Evolutionary conservation across 2,329 filamentous ascomycete species (phyloP), one percentile per base, ranked within the genome.

Genomic region (Mollisia scopiformis): DNA sequence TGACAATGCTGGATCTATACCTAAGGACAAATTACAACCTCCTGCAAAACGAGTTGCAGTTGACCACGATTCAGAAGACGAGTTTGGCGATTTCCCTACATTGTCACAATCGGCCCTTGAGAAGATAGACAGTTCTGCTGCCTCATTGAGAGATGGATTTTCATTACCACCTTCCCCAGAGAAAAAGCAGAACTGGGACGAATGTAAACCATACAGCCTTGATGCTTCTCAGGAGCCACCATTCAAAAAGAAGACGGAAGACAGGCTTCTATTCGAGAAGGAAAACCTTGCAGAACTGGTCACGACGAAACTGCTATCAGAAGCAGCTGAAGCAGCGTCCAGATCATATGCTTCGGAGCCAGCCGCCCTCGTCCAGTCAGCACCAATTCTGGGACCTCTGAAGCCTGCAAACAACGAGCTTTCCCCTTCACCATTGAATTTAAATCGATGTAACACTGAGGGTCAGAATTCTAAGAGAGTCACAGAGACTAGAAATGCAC

Each of bases 51-150:
- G 58, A 28, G 31, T 55, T 49, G 53, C 53, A 3, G 30, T 30
- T 7, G 59, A 60, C 10, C 55, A 63, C 5, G 65, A 67, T 3
- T 72, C 70, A 10, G 71, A 73, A 4, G 68, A 74, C 54, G 72
- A 74, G 50, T 74, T 72, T 63, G 72, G 71, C 28, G 70, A 68
- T 1, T 74, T 74, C 58, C 71, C 71, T 3, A 66, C 66, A 6
- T 49, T 72, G 8, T 72, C 72, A n/a, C 67, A 72, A 41, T 60
- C 61, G 8, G 68, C 71, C 27, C 62, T 71, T 3, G 66, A 70
- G 30, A 60, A 62, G 27, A 58, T 67, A 23, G 60, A 64, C 33
- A 69, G 62, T 49, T 63, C 69, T 28, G 57, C 51, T 6, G 13
- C 56, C 31, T 62, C 41, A 46, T 37, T 49, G 16, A 55, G 35